Conservation (phyloP, 148 eudicot species). For the Persicaria tinctoria region DNA sequence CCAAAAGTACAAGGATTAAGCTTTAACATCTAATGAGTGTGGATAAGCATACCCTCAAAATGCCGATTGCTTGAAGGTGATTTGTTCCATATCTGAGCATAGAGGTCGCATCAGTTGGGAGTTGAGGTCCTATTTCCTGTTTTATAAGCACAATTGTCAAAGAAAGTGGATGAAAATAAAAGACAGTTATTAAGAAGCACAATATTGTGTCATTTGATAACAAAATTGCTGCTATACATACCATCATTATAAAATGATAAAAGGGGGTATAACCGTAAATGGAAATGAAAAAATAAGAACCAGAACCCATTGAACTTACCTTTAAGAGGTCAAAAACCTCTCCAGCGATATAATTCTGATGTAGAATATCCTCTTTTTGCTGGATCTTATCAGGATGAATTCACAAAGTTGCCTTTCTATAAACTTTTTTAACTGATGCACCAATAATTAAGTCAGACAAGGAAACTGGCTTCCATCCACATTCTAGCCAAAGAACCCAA, state of each 20-base stretch:
- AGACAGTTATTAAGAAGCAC: background rate
- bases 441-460: too few relatives aligned
- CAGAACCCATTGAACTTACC: too few relatives aligned
- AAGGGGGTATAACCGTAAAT: too few relatives aligned
- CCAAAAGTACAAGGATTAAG: background rate
- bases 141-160: background rate
- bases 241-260: slow-evolving; percentile 20
- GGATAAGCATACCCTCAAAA: slow-evolving; percentile 45
- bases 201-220: background rate
- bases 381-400: too few relatives aligned
- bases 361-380: too few relatives aligned
- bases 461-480: too few relatives aligned
- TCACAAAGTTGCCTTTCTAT: too few relatives aligned
- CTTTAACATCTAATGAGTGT: background rate
- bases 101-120: slow-evolving; percentile 47
- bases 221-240: slow-evolving; percentile 22
- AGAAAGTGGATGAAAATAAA: background rate
- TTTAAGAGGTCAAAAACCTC: too few relatives aligned
- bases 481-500: too few relatives aligned
- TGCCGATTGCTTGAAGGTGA: slow-evolving; percentile 84
- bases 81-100: slow-evolving; percentile 73
- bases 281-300: too few relatives aligned
- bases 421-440: too few relatives aligned
- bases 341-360: too few relatives aligned
- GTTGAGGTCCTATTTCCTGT: slow-evolving; percentile 70